Conservation (phyloP, 2,329 filamentous ascomycete genomes). For the Ophiostoma quercus region DNA sequence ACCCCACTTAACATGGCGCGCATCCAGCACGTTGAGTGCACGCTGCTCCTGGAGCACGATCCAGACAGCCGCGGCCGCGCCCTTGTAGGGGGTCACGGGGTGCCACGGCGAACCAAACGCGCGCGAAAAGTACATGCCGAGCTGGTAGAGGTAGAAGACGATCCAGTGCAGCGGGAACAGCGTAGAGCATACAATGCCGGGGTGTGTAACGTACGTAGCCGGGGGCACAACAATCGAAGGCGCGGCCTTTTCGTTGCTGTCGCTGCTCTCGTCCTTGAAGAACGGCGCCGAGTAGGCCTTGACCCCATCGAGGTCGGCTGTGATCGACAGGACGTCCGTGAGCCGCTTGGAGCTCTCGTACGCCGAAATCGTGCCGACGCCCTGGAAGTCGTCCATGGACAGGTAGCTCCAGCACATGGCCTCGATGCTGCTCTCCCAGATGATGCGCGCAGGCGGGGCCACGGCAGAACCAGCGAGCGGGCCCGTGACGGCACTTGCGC, state of each 20-base stretch:
- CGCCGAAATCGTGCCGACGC: constrained; percentile 53
- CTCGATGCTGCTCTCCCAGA: constrained; percentile 86
- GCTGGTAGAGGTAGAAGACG: constrained; percentile 63
- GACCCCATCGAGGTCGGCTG: constrained; percentile 61
- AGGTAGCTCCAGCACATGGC: constrained; percentile 49
- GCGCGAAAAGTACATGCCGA: constrained; percentile 65
- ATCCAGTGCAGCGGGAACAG: constrained; percentile 70
- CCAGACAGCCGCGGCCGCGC: constrained; percentile 72
- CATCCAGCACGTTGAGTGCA: constrained; percentile 52
- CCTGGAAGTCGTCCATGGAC: constrained; percentile 68
- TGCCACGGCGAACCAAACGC: constrained; percentile 88
- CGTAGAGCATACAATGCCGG: constrained; percentile 76
- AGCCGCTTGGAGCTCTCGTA: constrained; percentile 88
- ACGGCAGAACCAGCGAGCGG: not conserved
- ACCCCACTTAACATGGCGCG: constrained; percentile 73
- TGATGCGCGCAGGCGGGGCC: constrained; percentile 56
- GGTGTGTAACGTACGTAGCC: constrained; percentile 70
- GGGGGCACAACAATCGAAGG: constrained; percentile 43
- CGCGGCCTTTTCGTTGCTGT: constrained; percentile 27
- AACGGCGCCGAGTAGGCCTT: constrained; percentile 53
- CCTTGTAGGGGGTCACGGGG: constrained; percentile 66
- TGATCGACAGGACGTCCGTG: constrained; percentile 77
- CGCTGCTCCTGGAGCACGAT: constrained; percentile 63
- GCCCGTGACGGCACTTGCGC: constrained; percentile 32
- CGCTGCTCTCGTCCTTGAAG: constrained; percentile 35